These are phyloP conservation scores for Talaromyces sp. DNA, from an alignment of 2,329 filamentous ascomycete genomes.

Conservation along the genomic window DNA sequence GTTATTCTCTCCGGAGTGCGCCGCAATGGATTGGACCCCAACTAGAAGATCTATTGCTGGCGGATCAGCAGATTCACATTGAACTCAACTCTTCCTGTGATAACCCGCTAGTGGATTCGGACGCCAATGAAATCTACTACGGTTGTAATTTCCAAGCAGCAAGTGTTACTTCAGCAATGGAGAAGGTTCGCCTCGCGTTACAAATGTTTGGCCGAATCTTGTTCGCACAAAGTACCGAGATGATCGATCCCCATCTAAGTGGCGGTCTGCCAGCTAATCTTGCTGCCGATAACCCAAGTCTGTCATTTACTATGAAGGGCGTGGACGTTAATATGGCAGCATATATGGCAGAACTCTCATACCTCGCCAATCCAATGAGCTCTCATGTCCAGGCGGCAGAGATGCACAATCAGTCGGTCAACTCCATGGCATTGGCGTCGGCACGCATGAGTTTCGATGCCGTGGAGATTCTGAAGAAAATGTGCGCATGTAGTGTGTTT, in stretches of 20 bases:
- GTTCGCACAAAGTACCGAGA: conserved; percentile 60
- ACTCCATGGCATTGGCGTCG: conserved; percentile 52
- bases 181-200: conserved; percentile 52
- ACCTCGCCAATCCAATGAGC: conserved; percentile 59
- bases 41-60: too few species aligned
- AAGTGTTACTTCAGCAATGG: conserved; percentile 61
- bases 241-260: conserved; percentile 59
- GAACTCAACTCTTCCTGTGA: conserved; percentile 60
- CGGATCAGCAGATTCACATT: too few species aligned
- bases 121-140: conserved; percentile 46
- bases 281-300: conserved; percentile 54
- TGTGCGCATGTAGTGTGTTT: too few species aligned
- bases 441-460: too few species aligned
- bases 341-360: conserved; percentile 60
- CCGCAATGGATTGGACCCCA: too few species aligned
- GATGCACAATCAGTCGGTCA: conserved; percentile 64
- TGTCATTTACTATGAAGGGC: conserved; percentile 60
- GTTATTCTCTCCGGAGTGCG: too few species aligned
- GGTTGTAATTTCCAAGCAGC: conserved; percentile 67
- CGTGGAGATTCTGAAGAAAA: too few species aligned
- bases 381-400: conserved; percentile 63
- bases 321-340: conserved; percentile 64
- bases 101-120: conserved; percentile 58
- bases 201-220: conserved; percentile 60
- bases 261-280: conserved; percentile 62